Conservation (phyloP, 768 basidiomycete genomes). For the Lactarius psammicola region DNA sequence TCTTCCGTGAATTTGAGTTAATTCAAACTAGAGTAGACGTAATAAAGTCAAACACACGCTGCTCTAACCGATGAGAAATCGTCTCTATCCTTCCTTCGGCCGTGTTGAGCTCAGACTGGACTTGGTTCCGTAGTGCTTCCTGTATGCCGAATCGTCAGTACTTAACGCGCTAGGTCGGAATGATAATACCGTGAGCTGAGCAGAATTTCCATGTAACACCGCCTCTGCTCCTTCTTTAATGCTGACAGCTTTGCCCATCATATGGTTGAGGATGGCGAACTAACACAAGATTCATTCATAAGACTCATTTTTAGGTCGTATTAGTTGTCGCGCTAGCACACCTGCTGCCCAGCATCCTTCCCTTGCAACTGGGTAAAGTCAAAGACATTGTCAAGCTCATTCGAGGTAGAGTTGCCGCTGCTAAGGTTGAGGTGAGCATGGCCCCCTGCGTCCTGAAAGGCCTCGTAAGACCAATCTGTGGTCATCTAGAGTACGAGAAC, state of each 20-base stretch:
- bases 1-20: conserved; percentile 15
- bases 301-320: background rate
- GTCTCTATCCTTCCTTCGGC: conserved; percentile 24
- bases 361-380: conserved; percentile 27
- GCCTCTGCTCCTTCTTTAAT: conserved; percentile 30
- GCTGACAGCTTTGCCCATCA: conserved; percentile 28
- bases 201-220: conserved; percentile 16
- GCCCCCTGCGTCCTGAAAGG: conserved; percentile 15
- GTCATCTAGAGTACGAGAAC: conserved; percentile 14
- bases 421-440: background rate
- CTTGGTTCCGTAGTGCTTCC: conserved; percentile 26
- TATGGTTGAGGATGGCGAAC: conserved; percentile 23
- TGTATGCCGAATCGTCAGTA: background rate
- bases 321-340: background rate
- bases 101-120: conserved; percentile 26
- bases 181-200: conserved; percentile 22
- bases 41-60: conserved; percentile 16
- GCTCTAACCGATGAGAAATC: conserved; percentile 26
- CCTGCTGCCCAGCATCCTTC: conserved; percentile 26
- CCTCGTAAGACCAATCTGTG: conserved; percentile 13
- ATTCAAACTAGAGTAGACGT: background rate
- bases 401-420: conserved; percentile 6
- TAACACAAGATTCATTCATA: background rate
- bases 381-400: conserved; percentile 19
- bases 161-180: background rate